Evolutionary conservation across 2,329 filamentous ascomycete species (phyloP), one percentile per base, ranked within the genome.

Genomic region (Calonectria pauciramosa): DNA sequence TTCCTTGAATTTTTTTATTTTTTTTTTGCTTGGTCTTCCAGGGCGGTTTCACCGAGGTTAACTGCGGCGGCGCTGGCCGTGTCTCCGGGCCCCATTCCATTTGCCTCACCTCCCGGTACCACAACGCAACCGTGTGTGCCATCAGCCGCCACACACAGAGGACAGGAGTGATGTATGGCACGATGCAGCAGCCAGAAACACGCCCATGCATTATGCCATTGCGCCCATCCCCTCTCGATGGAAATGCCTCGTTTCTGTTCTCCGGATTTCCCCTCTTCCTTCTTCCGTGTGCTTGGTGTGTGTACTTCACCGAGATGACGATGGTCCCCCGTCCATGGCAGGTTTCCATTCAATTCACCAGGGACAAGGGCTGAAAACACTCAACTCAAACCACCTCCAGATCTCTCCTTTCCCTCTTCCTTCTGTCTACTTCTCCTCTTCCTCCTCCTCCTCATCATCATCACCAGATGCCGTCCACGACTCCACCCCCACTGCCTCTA

Each of bases 1-100:
- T 49, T 67, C 70, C 51, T 28, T 59, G 47, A n/a, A 30, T 34
- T 23, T 16, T 28, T 34, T 68, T 38, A 68, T 52, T 49, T 36
- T 26, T 28, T 56, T 44, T 41, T 34, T 56, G n/a, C 49, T 68
- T 49, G 72, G 54, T 52, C 67, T 74, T 75, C 67, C 76, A 70
- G 59, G 76, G 36, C 44, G 66, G 64, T 76, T 80, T 80, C 79
- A 80, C 79, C 79, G 79, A 80, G 79, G 79, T 80, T 78, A 65
- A 65, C 20, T 13, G 38, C 41, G 26, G 38, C 41, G 60, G 60
- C 38, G 38, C 60, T 65, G 60, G 60, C 38, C 60, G 26, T 49
- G 60, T 30, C 60, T 65, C 38, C 41, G 60, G 18, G 34, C 41
- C 32, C 56, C 56, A 60, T 63, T 14, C n/a, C 16, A 32, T 36